A percentile compares a stretch with the other conserved stretches of the same genome.
Evolutionary conservation across 495 filamentous ascomycete genomes (phyloP).

Genomic region (Penicillium odoratum): DNA sequence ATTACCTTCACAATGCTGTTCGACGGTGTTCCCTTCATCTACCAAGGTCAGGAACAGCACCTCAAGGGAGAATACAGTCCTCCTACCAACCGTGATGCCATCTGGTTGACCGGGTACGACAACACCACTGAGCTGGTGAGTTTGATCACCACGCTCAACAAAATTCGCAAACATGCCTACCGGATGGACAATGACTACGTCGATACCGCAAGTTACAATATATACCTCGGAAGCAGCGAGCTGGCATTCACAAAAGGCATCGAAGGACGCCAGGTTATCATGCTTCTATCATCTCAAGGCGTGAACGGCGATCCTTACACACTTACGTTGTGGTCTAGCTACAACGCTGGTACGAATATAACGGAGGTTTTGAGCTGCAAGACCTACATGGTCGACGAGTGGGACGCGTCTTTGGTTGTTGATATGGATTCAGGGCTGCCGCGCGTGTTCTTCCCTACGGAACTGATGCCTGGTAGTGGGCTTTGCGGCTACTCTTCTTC

Average conservation of each 20-base stretch:
- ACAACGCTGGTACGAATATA: constrained; percentile 30
- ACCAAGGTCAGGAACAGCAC: constrained; percentile 74
- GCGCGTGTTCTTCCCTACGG: constrained; percentile 42
- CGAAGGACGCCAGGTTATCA: constrained; percentile 54
- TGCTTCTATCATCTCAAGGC: constrained; percentile 60
- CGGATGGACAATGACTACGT: constrained; percentile 47
- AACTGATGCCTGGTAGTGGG: constrained; percentile 35
- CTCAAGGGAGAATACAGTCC: constrained; percentile 53
- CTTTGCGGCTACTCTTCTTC: constrained; percentile 32
- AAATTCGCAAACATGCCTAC: constrained; percentile 57
- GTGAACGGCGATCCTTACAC: constrained; percentile 39
- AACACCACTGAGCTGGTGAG: constrained; percentile 60
- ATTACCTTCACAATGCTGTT: constrained; percentile 70
- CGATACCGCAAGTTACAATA: constrained; percentile 37
- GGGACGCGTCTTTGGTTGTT: constrained; percentile 44
- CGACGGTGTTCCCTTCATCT: constrained; percentile 65
- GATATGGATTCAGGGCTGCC: constrained; percentile 51
- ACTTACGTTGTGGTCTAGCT: constrained; percentile 45
- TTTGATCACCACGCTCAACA: constrained; percentile 57
- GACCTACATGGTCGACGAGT: constrained; percentile 38
- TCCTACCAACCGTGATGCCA: constrained; percentile 69
- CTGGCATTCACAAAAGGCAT: constrained; percentile 65
- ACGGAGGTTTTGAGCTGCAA: constrained; percentile 54
- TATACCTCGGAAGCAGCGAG: constrained; percentile 56
- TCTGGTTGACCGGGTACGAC: constrained; percentile 68